A percentile compares a stretch with the other conserved stretches of the same genome.
Evolutionary conservation across 2,329 filamentous ascomycete species (phyloP).

Genomic region (Pseudocercospora eumusae): DNA sequence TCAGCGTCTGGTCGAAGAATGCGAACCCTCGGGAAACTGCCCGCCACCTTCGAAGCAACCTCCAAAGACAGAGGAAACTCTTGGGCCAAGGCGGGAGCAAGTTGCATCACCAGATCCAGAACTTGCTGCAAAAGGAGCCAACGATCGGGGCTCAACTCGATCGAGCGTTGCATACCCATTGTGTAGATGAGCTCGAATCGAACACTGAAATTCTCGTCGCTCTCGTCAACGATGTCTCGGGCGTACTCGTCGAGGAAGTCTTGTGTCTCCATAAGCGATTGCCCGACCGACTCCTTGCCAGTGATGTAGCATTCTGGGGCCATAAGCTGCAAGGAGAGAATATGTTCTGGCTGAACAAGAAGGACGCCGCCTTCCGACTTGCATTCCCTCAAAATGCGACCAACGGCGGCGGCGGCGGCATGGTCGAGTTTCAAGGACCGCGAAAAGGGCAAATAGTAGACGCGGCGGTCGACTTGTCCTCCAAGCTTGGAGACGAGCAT

Average conservation of each 20-base stretch:
- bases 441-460: conserved; percentile 62
- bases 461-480: conserved; percentile 54
- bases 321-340: conserved; percentile 66
- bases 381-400: conserved; percentile 47
- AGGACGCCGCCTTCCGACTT: conserved; percentile 55
- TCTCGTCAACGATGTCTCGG: conserved; percentile 67
- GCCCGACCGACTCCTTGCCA: conserved; percentile 45
- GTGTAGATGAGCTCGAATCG: conserved; percentile 50
- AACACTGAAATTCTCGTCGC: conserved; percentile 47
- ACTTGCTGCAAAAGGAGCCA: conserved; percentile 45
- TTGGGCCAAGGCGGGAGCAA: conserved; percentile 10
- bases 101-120: conserved; percentile 36
- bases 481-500: conserved; percentile 58
- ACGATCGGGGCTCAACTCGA: conserved; percentile 46
- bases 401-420: conserved; percentile 40
- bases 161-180: conserved; percentile 43
- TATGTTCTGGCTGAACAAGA: conserved; percentile 63
- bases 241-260: conserved; percentile 51
- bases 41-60: conserved; percentile 8
- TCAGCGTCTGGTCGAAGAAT: conserved; percentile 52
- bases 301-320: conserved; percentile 60
- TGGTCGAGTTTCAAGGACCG: conserved; percentile 48
- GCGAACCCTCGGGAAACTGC: conserved; percentile 57
- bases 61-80: conserved; percentile 27
- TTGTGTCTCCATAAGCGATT: conserved; percentile 51